Percentiles rank a stretch among this genome's conserved stretches.
These are phyloP conservation scores for Fusarium subtropicale DNA, from an alignment of 2,329 filamentous ascomycete genomes.

Conservation along the genomic window DNA sequence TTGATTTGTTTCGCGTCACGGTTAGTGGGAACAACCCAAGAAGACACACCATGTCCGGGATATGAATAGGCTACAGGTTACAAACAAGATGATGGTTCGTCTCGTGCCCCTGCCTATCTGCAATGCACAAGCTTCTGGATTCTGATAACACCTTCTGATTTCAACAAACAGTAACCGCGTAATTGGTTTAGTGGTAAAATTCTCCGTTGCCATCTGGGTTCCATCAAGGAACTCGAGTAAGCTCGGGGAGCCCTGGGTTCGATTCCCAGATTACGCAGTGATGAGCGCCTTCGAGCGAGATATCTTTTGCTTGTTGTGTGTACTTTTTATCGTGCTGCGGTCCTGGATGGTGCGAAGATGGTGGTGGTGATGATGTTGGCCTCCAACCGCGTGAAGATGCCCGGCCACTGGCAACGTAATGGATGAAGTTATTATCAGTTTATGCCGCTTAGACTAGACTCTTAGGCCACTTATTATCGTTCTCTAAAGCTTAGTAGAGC, in stretches of 20 bases:
- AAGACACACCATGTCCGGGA: not conserved
- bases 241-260: slow-evolving; percentile 8
- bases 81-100: not conserved
- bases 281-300: too few species aligned
- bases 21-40: not conserved
- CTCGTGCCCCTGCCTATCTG: not conserved
- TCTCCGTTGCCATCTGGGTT: slow-evolving; percentile 1
- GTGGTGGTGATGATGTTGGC: not conserved
- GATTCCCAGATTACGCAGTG: slow-evolving; percentile 8
- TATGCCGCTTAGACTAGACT: not conserved
- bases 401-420: not conserved
- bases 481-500: too few species aligned
- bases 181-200: slow-evolving; percentile 14
- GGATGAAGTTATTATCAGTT: not conserved
- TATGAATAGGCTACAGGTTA: not conserved
- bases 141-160: fast-evolving
- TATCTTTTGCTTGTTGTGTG: not conserved
- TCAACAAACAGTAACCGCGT: not conserved
- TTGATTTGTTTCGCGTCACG: not conserved
- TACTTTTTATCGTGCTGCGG: not conserved
- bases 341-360: not conserved
- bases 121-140: fast-evolving
- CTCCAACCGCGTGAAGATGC: not conserved
- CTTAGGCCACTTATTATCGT: not conserved
- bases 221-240: too few species aligned